phyloP scores from a whole-genome alignment of 2,329 filamentous ascomycete species.

The Chaetomiaceae sp. region DNA sequence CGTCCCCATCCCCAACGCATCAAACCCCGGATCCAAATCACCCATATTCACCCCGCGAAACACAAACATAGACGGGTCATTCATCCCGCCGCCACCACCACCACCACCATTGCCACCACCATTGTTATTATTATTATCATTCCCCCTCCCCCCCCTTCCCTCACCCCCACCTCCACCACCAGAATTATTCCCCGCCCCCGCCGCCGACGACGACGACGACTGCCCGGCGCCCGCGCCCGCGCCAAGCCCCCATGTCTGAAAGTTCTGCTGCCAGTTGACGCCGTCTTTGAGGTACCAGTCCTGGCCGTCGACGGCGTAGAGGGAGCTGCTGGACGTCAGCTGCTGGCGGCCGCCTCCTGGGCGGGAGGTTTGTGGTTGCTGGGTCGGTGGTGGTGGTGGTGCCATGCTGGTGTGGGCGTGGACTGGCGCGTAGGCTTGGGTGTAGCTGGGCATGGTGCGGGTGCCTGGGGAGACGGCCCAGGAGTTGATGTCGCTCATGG shows the following conservation, averaged over 20 bases:
- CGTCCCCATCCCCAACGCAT: slow-evolving; percentile 25
- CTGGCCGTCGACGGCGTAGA: slow-evolving; percentile 45
- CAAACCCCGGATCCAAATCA: slow-evolving; percentile 24
- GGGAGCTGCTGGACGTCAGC: slow-evolving; percentile 27
- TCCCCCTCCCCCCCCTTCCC: no score
- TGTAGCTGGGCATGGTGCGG: slow-evolving; percentile 19
- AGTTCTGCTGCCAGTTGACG: slow-evolving; percentile 54
- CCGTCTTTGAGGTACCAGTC: slow-evolving; percentile 56
- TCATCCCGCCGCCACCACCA: slow-evolving; percentile 13
- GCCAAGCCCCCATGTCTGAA: slow-evolving; percentile 47
- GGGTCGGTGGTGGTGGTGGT: no score
- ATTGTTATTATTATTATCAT: no score
- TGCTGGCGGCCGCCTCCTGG: slow-evolving; percentile 28
- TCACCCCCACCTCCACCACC: no score
- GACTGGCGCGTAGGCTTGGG: slow-evolving; percentile 17
- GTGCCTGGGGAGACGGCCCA: slow-evolving; percentile 21
- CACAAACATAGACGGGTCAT: slow-evolving; percentile 27
- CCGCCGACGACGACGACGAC: no score
- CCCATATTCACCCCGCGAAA: slow-evolving; percentile 25
- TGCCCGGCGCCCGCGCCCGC: slow-evolving; percentile 16
- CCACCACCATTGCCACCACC: background rate
- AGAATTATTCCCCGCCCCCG: no score
- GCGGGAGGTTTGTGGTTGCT: slow-evolving; percentile 11
- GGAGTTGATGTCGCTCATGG: slow-evolving; percentile 23
- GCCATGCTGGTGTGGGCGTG: slow-evolving; percentile 10